phyloP scores from a whole-genome alignment of 1,139 yeast species.

The Maudiozyma humilis region DNA sequence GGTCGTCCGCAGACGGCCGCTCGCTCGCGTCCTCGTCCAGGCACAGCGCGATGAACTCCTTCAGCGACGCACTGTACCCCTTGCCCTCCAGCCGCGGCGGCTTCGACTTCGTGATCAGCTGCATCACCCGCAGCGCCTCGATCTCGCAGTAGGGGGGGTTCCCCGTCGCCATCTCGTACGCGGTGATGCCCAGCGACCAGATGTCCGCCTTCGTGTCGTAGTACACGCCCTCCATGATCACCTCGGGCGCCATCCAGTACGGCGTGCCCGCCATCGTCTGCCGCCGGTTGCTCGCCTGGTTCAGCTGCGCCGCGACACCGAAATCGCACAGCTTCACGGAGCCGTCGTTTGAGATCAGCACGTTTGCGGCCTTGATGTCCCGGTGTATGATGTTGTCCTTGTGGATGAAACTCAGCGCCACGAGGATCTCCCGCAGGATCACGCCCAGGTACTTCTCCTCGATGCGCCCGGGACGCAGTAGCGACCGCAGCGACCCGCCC shows the following conservation, averaged over 20 bases:
- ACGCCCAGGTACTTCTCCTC: constrained; percentile 81
- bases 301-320: constrained; percentile 93
- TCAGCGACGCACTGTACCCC: constrained; percentile 63
- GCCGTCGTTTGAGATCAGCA: constrained; percentile 82
- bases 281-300: constrained; percentile 69
- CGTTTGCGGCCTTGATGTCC: constrained; percentile 93
- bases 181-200: constrained; percentile 90
- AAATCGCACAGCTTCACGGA: constrained; percentile 88
- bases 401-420: constrained; percentile 77
- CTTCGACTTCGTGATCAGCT: constrained; percentile 80
- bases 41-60: constrained; percentile 86
- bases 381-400: constrained; percentile 87
- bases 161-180: constrained; percentile 92
- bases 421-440: constrained; percentile 67
- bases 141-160: constrained; percentile 96
- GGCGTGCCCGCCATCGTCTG: constrained; percentile 98
- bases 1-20: constrained; percentile 79
- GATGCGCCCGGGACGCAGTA: constrained; percentile 77
- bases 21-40: constrained; percentile 89
- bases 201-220: constrained; percentile 84
- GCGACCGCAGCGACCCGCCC: constrained; percentile 87
- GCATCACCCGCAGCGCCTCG: constrained; percentile 93
- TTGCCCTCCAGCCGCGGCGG: constrained; percentile 94
- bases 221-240: constrained; percentile 83
- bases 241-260: constrained; percentile 99